These are phyloP conservation scores for Fraxinus sp. DNA, from an alignment of 305 asterid genomes.

Conservation along the genomic window DNA sequence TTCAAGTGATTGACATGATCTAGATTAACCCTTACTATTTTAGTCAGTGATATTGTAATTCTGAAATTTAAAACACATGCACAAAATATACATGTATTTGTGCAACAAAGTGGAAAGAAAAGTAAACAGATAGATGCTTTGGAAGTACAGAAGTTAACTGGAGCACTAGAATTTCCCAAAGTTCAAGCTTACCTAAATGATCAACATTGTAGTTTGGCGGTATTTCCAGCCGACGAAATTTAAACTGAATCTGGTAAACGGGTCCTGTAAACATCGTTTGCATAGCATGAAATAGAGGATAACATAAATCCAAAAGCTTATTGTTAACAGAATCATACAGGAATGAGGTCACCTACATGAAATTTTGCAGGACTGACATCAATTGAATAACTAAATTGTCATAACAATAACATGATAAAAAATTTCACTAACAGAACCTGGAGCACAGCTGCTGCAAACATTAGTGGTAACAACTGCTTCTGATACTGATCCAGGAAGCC, in stretches of 20 bases:
- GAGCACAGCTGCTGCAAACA: slow-evolving; percentile 68
- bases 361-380: background rate
- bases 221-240: slow-evolving; percentile 84
- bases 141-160: background rate
- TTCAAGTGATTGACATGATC: background rate
- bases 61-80: background rate
- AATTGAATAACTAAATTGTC: background rate
- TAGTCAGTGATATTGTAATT: background rate
- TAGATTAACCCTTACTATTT: background rate
- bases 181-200: slow-evolving; percentile 67
- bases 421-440: slow-evolving; percentile 55
- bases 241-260: slow-evolving; percentile 75
- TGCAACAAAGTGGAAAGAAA: background rate
- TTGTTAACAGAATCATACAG: slow-evolving; percentile 3
- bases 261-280: slow-evolving; percentile 58
- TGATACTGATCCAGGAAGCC: slow-evolving; percentile 90
- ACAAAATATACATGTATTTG: background rate
- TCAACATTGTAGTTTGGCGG: slow-evolving; percentile 76
- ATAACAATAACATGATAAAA: background rate
- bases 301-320: slow-evolving; percentile 5
- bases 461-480: slow-evolving; percentile 72
- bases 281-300: slow-evolving; percentile 23
- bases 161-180: slow-evolving; percentile 17
- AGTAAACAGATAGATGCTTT: background rate
- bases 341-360: slow-evolving; percentile 16